phyloP scores from a whole-genome alignment of 805 yeast genomes.

The Hanseniaspora clermontiae region DNA sequence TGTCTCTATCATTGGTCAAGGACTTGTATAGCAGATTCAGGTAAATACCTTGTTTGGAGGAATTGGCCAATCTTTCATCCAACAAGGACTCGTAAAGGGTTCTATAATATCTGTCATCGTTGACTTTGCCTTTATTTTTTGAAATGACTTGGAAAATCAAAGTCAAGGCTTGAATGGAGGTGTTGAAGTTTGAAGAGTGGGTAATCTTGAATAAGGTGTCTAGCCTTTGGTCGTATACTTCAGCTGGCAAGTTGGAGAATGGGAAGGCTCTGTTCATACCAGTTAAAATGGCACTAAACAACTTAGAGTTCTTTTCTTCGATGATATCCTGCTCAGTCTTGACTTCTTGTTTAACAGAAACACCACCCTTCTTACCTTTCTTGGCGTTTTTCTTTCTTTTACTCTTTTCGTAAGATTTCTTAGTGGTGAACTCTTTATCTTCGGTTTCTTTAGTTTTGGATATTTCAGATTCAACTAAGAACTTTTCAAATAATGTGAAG shows the following conservation, averaged over 20 bases:
- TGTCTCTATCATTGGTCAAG: slow-evolving; percentile 51
- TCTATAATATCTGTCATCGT: slow-evolving; percentile 61
- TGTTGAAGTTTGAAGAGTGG: slow-evolving; percentile 85
- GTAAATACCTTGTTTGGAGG: slow-evolving; percentile 88
- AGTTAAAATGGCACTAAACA: slow-evolving; percentile 81
- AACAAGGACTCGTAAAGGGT: slow-evolving; percentile 81
- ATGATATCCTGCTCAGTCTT: slow-evolving; percentile 51
- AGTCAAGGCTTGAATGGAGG: slow-evolving; percentile 83
- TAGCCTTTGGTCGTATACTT: slow-evolving; percentile 60
- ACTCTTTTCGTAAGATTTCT: slow-evolving; percentile 38
- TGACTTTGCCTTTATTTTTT: slow-evolving; percentile 36
- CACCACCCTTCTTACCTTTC: slow-evolving; percentile 81
- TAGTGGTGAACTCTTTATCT: slow-evolving; percentile 21
- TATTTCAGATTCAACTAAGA: slow-evolving; percentile 37
- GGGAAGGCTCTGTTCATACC: slow-evolving; percentile 96
- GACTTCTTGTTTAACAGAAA: slow-evolving; percentile 48
- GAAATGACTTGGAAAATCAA: slow-evolving; percentile 69
- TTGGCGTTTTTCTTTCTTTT: slow-evolving; percentile 65
- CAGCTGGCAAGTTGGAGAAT: slow-evolving; percentile 61
- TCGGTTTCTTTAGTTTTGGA: slow-evolving; percentile 31
- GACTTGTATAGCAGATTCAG: slow-evolving; percentile 76
- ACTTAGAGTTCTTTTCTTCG: slow-evolving; percentile 71
- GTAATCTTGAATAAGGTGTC: slow-evolving; percentile 80
- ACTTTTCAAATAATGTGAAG: slow-evolving; percentile 72
- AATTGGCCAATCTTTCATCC: slow-evolving; percentile 69